phyloP scores from a whole-genome alignment of 2,329 filamentous ascomycete genomes.

The Aspergillus sojae region DNA sequence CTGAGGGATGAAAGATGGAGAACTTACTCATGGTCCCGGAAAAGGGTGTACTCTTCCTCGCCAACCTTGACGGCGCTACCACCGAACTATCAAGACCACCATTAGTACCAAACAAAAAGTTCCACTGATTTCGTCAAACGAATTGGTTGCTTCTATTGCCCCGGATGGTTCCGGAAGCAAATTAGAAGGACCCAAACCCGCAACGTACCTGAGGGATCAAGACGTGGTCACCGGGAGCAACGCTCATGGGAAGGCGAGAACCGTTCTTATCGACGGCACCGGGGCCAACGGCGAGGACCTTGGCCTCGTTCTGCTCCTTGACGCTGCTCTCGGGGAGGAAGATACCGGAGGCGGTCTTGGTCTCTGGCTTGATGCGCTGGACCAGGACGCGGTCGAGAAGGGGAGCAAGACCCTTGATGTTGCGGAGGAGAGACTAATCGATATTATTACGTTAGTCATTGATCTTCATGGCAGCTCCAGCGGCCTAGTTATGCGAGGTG shows the following conservation, averaged over 20 bases:
- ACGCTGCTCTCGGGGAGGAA: conserved; percentile 96
- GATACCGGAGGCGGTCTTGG: conserved; percentile 95
- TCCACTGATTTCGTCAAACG: neutral
- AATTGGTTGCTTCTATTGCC: neutral
- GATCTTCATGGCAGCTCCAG: neutral
- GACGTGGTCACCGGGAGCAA: conserved; percentile 83
- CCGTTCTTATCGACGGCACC: conserved; percentile 86
- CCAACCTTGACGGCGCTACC: conserved; percentile 96
- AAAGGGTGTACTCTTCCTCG: conserved; percentile 93
- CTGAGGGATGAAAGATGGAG: neutral
- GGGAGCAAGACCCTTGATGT: conserved; percentile 90
- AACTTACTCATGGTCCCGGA: conserved; percentile 96
- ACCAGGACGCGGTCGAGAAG: conserved; percentile 98
- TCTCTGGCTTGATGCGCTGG: conserved; percentile 94
- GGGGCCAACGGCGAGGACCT: conserved; percentile 92
- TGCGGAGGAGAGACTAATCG: conserved; percentile 70
- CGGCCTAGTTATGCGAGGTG: neutral
- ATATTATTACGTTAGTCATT: conserved; percentile 11
- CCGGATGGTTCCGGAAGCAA: conserved; percentile 13
- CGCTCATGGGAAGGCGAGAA: conserved; percentile 82
- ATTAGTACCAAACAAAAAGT: conserved; percentile 23
- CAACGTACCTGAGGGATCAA: conserved; percentile 85
- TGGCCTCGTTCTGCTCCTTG: conserved; percentile 98
- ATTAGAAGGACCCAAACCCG: conserved; percentile 1
- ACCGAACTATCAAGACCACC: conserved; percentile 66